phyloP scores from a whole-genome alignment of 345 rosid genomes.

The Physaria fendleri region DNA sequence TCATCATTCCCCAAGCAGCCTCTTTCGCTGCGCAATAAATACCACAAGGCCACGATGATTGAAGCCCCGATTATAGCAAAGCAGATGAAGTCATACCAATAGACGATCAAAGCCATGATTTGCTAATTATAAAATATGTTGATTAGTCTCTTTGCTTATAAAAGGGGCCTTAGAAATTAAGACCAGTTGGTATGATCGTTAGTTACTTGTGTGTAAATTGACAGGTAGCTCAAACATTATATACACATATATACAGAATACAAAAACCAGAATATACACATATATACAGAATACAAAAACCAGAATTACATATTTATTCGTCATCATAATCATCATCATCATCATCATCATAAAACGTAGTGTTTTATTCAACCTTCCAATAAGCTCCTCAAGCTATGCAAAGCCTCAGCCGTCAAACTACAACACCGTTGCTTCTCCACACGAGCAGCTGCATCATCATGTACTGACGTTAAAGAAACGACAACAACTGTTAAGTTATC shows the following conservation, averaged over 20 bases:
- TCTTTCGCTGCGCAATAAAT: conserved; percentile 47
- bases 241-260: neutral
- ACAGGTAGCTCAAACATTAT: neutral
- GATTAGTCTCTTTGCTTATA: neutral
- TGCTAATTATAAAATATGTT: neutral
- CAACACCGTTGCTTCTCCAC: conserved; percentile 39
- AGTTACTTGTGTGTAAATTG: conserved; percentile 4
- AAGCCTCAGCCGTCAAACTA: conserved; percentile 67
- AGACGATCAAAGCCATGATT: conserved; percentile 46
- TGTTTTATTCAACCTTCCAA: conserved; percentile 36
- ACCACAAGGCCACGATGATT: conserved; percentile 47
- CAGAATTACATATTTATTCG: neutral
- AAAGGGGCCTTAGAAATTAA: neutral
- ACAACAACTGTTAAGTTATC: conserved; percentile 80
- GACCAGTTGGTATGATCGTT: conserved; percentile 12
- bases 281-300: neutral
- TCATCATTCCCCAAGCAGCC: conserved; percentile 25
- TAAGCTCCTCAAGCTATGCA: conserved; percentile 56
- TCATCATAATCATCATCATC: neutral
- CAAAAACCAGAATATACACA: neutral
- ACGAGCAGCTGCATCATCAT: conserved; percentile 27
- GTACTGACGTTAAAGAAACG: conserved; percentile 51
- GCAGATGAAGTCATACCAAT: conserved; percentile 76
- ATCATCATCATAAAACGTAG: no score
- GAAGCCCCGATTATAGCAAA: conserved; percentile 64